Base-by-base conservation (phyloP, 306 rosid genomes). In the Medicago arabica region DNA sequence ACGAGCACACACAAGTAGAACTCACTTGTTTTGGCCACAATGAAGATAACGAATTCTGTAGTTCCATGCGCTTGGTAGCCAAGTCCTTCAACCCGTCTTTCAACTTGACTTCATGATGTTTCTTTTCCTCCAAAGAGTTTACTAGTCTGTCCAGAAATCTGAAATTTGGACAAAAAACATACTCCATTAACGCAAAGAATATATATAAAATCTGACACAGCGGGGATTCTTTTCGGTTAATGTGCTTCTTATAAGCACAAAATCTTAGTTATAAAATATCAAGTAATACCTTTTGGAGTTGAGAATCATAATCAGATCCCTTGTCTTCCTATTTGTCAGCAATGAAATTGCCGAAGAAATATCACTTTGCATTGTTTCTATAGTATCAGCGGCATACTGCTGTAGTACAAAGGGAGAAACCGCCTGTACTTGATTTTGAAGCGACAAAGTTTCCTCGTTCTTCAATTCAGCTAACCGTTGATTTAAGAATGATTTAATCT, bases 401-500 rank as follows among this genome's bases (percentile, higher is more conserved):
- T 93, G 97, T 62, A 93, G 86, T 67, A 85, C 96, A 80, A 88
- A 91, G 23, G 97, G 98, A 71, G 92, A 87, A 75, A 84, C 96
- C 63, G 96, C 89, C 86, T 93, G 98, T 44, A 93, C 98, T 91
- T 91, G 97, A 89, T 93, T 81, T 80, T 91, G 98, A 64, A 93
- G 80, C 64, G 98, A 83, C 83, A 87, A 75, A 78, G 96, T 88
- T 81, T 89, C 97, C 60, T 72, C 96, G 80, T 87, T 91, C 87
- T 84, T 83, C 80, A 87, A 79, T 74, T 93, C 98, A 67, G 84
- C 78, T 86, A 89, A 78, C 54, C 96, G 91, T 82, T 93, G 96
- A 80, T 74, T 84, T 78, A 93, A 75, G 86, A 93, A 91, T 60
- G 98, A 88, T 84, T 89, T 89, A 69, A 93, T 21, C 98, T 93